Evolutionary conservation across 116 monocot genomes (phyloP).

Genomic region (Iris pallida): DNA sequence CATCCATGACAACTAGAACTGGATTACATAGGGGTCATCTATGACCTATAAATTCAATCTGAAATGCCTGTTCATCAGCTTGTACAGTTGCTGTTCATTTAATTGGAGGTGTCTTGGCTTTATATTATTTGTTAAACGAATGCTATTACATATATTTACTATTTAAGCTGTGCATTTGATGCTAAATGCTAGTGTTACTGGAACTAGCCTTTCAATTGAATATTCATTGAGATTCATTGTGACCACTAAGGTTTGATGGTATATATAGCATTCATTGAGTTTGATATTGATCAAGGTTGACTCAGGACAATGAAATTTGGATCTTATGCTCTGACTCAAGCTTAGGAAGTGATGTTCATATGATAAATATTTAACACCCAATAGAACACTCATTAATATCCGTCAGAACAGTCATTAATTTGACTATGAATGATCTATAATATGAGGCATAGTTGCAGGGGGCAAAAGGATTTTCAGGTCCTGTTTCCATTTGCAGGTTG

Average conservation of each 20-base stretch:
- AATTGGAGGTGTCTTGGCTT: neutral
- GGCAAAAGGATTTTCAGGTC: too few species aligned
- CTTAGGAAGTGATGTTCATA: neutral
- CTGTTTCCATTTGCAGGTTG: too few species aligned
- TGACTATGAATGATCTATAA: neutral
- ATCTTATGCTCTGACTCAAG: neutral
- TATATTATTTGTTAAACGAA: neutral
- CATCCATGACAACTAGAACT: neutral
- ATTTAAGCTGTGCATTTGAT: neutral
- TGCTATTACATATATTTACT: neutral
- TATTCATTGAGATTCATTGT: neutral
- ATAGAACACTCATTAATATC: neutral
- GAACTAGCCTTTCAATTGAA: neutral
- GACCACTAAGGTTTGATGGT: too few species aligned
- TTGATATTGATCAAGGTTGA: too few species aligned
- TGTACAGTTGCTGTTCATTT: neutral
- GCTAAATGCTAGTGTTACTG: neutral
- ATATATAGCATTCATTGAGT: too few species aligned
- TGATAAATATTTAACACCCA: neutral
- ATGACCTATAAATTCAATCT: neutral
- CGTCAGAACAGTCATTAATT: neutral
- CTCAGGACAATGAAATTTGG: neutral
- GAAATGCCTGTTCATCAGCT: neutral
- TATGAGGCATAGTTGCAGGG: too few species aligned
- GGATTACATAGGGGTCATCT: neutral